Evolutionary conservation across 2,329 filamentous ascomycete species (phyloP).

Genomic region (Microdochium nivale): DNA sequence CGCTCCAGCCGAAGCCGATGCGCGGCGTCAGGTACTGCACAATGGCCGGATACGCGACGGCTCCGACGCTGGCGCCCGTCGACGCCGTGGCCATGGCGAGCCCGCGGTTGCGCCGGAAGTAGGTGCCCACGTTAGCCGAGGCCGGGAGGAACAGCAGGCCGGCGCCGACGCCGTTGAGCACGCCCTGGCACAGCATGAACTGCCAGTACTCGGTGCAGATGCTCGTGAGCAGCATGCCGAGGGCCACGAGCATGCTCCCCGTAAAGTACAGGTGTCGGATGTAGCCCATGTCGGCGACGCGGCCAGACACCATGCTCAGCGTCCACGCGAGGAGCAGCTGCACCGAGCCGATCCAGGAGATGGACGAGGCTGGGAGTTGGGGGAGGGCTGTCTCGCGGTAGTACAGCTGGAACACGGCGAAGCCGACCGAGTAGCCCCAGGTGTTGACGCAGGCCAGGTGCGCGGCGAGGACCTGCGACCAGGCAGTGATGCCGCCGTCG

Average conservation of each 20-base stretch:
- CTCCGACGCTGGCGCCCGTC: constrained; percentile 15
- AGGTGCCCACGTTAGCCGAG: constrained; percentile 15
- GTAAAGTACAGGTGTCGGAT: constrained; percentile 13
- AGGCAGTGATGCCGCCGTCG: constrained; percentile 8
- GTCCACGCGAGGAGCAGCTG: constrained; percentile 4
- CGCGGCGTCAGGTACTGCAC: constrained; percentile 27
- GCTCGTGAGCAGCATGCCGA: constrained; percentile 27
- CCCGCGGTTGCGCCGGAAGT: constrained; percentile 18
- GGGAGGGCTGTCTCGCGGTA: constrained; percentile 6
- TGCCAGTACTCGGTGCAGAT: constrained; percentile 27
- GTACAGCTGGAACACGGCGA: constrained; percentile 11
- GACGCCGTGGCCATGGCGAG: constrained; percentile 12
- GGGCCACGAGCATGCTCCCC: constrained; percentile 14
- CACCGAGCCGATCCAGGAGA: not conserved
- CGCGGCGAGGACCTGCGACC: constrained; percentile 9
- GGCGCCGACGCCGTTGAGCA: constrained; percentile 12
- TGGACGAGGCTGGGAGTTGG: not conserved
- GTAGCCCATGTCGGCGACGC: constrained; percentile 23
- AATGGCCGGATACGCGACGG: constrained; percentile 32
- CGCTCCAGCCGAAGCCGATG: constrained; percentile 43
- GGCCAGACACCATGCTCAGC: constrained; percentile 21
- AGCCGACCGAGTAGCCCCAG: constrained; percentile 10
- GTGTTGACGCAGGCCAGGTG: constrained; percentile 11
- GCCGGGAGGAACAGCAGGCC: constrained; percentile 13
- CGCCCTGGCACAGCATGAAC: constrained; percentile 14